These are phyloP conservation scores for Suhomyces canberraensis DNA, from an alignment of 805 yeast genomes.

Conservation along the genomic window DNA sequence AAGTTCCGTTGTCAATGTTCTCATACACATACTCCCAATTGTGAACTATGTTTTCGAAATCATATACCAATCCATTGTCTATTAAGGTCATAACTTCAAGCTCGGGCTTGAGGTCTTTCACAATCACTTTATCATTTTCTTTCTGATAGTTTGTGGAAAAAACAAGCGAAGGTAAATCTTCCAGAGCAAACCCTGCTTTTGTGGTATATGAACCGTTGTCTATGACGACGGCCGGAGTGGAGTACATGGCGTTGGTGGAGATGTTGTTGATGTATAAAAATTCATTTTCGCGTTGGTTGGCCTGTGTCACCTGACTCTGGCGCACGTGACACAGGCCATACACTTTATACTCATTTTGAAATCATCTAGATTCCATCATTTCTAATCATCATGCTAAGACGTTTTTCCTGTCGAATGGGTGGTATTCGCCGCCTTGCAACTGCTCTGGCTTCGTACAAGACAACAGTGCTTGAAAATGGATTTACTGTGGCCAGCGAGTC, in stretches of 20 bases:
- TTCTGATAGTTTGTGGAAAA: slow-evolving; percentile 55
- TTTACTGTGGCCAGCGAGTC: slow-evolving; percentile 89
- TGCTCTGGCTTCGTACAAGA: slow-evolving; percentile 35
- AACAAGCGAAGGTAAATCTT: slow-evolving; percentile 57
- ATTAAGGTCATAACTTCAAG: slow-evolving; percentile 56
- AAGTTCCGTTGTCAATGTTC: slow-evolving; percentile 38
- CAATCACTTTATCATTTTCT: slow-evolving; percentile 25
- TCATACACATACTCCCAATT: slow-evolving; percentile 67
- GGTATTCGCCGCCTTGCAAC: slow-evolving; percentile 4
- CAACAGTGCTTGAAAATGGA: slow-evolving; percentile 84
- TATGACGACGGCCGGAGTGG: slow-evolving; percentile 61
- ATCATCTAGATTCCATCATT: no score
- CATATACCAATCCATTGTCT: slow-evolving; percentile 63
- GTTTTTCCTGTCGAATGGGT: neutral
- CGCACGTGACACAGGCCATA: no score
- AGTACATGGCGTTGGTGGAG: slow-evolving; percentile 9
- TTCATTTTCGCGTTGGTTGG: no score
- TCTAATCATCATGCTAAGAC: neutral
- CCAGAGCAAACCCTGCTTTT: slow-evolving; percentile 68
- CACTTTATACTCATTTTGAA: no score
- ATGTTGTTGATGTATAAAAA: neutral
- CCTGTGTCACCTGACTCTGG: no score
- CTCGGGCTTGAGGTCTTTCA: slow-evolving; percentile 44
- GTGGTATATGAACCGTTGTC: slow-evolving; percentile 66
- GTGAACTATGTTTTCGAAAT: slow-evolving; percentile 66